Evolutionary conservation across 805 yeast species (phyloP).

Genomic region (Sungouiella blattae): DNA sequence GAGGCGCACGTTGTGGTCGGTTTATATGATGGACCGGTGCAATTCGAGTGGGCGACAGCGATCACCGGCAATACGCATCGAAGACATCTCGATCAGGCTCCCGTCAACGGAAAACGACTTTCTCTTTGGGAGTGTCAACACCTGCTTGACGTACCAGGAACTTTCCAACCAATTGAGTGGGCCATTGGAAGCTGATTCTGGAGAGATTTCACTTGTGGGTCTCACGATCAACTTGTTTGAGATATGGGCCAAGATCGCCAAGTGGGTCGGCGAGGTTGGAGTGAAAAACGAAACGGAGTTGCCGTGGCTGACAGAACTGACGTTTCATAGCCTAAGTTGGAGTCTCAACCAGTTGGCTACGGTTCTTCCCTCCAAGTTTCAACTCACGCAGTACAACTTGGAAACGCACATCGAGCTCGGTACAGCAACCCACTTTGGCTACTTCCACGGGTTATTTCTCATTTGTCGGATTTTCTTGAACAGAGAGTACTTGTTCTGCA

Average conservation of each 20-base stretch:
- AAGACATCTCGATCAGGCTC: conserved; percentile 27
- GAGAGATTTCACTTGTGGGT: not conserved
- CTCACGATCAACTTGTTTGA: conserved; percentile 30
- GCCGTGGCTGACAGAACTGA: conserved; percentile 28
- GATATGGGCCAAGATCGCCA: conserved; percentile 34
- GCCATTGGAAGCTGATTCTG: not conserved
- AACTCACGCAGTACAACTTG: conserved; percentile 21
- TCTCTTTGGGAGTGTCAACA: conserved; percentile 20
- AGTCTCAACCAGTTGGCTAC: conserved; percentile 15
- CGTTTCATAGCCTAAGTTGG: conserved; percentile 14
- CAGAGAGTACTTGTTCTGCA: conserved; percentile 33
- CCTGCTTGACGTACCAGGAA: conserved; percentile 13
- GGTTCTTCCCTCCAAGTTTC: conserved; percentile 24
- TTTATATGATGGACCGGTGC: conserved; percentile 42
- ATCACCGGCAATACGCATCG: conserved; percentile 28
- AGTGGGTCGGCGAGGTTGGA: conserved; percentile 37
- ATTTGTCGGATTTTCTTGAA: conserved; percentile 32
- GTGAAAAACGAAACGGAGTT: conserved; percentile 22
- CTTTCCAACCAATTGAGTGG: not conserved
- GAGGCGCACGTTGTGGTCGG: conserved; percentile 38
- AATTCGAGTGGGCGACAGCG: conserved; percentile 34
- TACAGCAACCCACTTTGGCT: conserved; percentile 32
- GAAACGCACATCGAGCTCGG: conserved; percentile 25
- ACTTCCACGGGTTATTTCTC: conserved; percentile 29
- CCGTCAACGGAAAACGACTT: conserved; percentile 33